Evolutionary conservation across 192 early-diverging fungal species (phyloP).

Genomic region (Chytriomyces sp.): DNA sequence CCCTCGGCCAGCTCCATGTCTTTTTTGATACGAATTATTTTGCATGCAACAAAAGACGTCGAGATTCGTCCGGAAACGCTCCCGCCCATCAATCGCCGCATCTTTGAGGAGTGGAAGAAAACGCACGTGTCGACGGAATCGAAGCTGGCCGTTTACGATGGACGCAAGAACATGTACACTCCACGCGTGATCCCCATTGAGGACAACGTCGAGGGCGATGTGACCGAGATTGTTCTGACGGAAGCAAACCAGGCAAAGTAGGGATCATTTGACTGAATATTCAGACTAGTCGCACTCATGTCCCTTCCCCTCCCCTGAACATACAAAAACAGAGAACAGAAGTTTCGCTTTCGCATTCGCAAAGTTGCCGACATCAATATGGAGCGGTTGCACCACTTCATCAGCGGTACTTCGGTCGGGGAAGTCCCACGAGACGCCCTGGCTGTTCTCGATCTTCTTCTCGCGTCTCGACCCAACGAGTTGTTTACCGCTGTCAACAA

Average conservation of each 20-base stretch:
- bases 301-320: not conserved
- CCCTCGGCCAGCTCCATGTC: not conserved
- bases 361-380: constrained; percentile 13
- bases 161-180: constrained; percentile 37
- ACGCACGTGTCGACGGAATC: constrained; percentile 5
- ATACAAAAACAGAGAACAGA: not conserved
- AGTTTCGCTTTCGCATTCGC: constrained; percentile 11
- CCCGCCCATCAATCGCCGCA: constrained; percentile 28
- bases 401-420: constrained; percentile 8
- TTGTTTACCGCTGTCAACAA: constrained; percentile 28
- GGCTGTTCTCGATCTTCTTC: constrained; percentile 20
- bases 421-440: constrained; percentile 24
- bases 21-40: too few relatives aligned
- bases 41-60: constrained; percentile 17
- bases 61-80: constrained; percentile 31
- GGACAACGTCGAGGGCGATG: too few relatives aligned
- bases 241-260: not conserved
- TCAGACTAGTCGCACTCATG: not conserved
- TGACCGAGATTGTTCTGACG: not conserved
- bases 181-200: constrained; percentile 20
- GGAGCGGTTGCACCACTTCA: constrained; percentile 10
- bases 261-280: not conserved
- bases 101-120: constrained; percentile 34
- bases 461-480: constrained; percentile 17
- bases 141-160: constrained; percentile 24